Conservation (phyloP, 495 filamentous ascomycete species). For the Rhypophila decipiens region DNA sequence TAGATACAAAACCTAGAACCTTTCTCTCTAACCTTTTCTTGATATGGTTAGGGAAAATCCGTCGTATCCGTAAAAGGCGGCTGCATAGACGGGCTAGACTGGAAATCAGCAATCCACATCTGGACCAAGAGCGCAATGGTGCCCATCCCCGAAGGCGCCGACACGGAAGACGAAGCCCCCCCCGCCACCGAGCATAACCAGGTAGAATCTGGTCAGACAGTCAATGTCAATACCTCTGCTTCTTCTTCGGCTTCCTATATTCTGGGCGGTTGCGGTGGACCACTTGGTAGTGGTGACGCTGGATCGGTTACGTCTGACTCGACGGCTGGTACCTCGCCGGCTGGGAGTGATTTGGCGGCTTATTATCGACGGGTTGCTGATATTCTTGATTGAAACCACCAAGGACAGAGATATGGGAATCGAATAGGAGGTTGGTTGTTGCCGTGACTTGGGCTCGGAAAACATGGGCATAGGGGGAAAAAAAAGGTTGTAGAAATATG, state of each 20-base stretch:
- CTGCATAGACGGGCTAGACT: conserved; percentile 53
- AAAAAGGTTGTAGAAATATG: too few relatives aligned
- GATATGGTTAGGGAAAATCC: conserved; percentile 32
- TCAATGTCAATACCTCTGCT: background rate
- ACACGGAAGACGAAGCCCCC: conserved; percentile 32
- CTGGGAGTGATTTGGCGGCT: background rate
- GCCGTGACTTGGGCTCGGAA: too few relatives aligned
- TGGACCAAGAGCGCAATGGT: conserved; percentile 59
- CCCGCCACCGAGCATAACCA: background rate
- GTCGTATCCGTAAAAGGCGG: conserved; percentile 56
- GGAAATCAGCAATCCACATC: conserved; percentile 52
- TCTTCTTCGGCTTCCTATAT: background rate
- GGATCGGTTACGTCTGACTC: background rate
- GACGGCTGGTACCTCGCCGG: background rate
- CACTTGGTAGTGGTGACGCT: background rate
- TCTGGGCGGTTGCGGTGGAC: too few relatives aligned
- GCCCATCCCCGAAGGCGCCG: conserved; percentile 52
- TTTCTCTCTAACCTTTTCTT: too few relatives aligned
- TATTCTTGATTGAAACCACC: too few relatives aligned
- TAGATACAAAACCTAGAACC: too few relatives aligned
- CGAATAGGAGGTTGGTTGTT: too few relatives aligned
- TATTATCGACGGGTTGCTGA: background rate
- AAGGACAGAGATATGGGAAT: too few relatives aligned
- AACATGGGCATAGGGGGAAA: too few relatives aligned
- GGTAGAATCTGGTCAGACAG: background rate